Conservation (phyloP, 1,139 yeast genomes). For the Sugiyamaella novakii region DNA sequence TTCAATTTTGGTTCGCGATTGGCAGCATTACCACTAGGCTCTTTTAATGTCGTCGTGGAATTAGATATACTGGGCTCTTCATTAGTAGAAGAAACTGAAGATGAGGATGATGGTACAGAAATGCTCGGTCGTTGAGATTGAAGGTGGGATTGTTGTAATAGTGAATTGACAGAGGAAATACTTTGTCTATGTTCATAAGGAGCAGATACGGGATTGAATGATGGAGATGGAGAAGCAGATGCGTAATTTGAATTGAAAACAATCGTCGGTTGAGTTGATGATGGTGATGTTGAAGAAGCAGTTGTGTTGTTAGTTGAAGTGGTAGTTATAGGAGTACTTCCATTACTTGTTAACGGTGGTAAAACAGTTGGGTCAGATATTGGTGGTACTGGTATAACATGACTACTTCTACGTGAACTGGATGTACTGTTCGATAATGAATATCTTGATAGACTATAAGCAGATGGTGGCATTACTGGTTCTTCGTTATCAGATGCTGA, state of each 20-base stretch:
- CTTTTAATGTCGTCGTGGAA: not conserved
- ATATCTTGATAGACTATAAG: conserved; percentile 37
- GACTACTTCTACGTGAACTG: conserved; percentile 37
- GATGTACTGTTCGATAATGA: conserved; percentile 35
- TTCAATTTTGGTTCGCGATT: conserved; percentile 26
- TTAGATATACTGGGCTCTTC: conserved; percentile 1
- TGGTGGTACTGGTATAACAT: conserved; percentile 31
- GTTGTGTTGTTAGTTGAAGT: conserved; percentile 15
- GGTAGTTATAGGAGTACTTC: conserved; percentile 17
- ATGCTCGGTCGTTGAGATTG: conserved; percentile 10
- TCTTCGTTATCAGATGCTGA: conserved; percentile 39
- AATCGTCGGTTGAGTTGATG: conserved; percentile 20
- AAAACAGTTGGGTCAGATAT: conserved; percentile 10
- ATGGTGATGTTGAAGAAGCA: conserved; percentile 18
- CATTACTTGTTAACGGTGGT: conserved; percentile 13
- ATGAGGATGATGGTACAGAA: conserved; percentile 10
- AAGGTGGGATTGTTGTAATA: conserved; percentile 15
- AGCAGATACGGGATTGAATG: conserved; percentile 16
- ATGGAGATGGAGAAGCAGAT: conserved; percentile 24
- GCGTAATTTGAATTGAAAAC: conserved; percentile 21
- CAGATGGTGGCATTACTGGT: conserved; percentile 33
- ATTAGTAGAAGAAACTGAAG: conserved; percentile 12
- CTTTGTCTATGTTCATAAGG: conserved; percentile 22
- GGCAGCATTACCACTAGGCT: conserved; percentile 4
- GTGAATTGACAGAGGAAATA: conserved; percentile 20